These are phyloP conservation scores for Skeletonema menzelii DNA, from an alignment of 108 stramenopile species.

Conservation along the genomic window DNA sequence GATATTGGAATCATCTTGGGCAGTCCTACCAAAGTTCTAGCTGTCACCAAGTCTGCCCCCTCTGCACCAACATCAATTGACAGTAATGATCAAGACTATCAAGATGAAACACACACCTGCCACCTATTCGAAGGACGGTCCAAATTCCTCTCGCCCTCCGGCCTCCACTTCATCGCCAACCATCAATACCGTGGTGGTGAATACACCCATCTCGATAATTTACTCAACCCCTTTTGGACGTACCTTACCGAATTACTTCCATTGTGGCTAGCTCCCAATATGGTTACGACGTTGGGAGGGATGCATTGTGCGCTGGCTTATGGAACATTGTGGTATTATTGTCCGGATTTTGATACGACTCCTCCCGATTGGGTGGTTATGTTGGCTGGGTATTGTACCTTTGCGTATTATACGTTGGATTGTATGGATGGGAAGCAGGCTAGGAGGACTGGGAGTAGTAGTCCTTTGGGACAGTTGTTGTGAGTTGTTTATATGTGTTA, in stretches of 20 bases:
- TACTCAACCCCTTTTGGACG: constrained; percentile 86
- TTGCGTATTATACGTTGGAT: constrained; percentile 94
- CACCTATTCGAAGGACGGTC: constrained; percentile 29
- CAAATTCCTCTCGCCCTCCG: constrained; percentile 31
- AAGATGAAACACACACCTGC: constrained; percentile 35
- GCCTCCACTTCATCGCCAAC: constrained; percentile 67
- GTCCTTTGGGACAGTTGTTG: constrained; percentile 96
- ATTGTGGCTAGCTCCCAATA: constrained; percentile 88
- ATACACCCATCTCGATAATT: constrained; percentile 75
- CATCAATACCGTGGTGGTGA: constrained; percentile 77
- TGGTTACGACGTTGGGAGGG: constrained; percentile 85
- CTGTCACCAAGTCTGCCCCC: not conserved
- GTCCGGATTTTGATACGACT: constrained; percentile 42
- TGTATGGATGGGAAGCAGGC: constrained; percentile 99
- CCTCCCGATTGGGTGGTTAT: constrained; percentile 73
- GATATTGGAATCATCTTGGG: not conserved
- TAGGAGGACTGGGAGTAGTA: constrained; percentile 82
- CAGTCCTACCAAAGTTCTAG: not conserved
- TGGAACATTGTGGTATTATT: constrained; percentile 50
- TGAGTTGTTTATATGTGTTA: constrained; percentile 15
- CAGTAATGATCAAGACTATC: not conserved
- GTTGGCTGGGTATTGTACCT: constrained; percentile 56
- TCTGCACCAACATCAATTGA: not conserved
- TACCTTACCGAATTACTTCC: constrained; percentile 79
- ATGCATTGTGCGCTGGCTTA: constrained; percentile 64